Base-by-base conservation (phyloP, 495 filamentous ascomycete species). In the Annulohypoxylon stygium region DNA sequence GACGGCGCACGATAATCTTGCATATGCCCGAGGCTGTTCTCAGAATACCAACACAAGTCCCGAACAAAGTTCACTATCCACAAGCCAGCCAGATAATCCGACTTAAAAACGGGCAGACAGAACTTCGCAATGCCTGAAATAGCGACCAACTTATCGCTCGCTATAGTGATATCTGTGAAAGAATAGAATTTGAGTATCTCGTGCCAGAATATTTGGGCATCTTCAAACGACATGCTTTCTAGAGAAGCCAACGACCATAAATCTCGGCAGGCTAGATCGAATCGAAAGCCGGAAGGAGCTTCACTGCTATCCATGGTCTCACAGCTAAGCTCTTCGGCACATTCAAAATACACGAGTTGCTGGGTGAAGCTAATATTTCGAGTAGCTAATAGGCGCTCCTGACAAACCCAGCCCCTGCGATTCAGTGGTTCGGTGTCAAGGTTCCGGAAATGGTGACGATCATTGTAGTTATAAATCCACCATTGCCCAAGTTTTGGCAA, bases 21-120 rank as follows among this genome's bases (percentile, higher is more conserved):
- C 11, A 34, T 11, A 18, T 18, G 43, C 48, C 18, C 3, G 34
- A 34, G n/a, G 7, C 11, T 8, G 9, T 20, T 6, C 25, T n/a
- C 0, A 23, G 9, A 18, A 61, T 18, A 9, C 59, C 59, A 61
- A 10, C 39, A 48, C 9, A 61, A 36, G 10, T 36, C 23, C 16
- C 20, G 39, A 47, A 6, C 2, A 2, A 61, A 23, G 16, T 30
- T 48, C 1, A 26, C 33, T 36, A 14, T 48, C 59, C 59, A 61
- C n/a, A 61, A 48, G 41, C 59, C 59, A 61, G 59, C 59, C 41
- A 61, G 18, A 48, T 61, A 61, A 10, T 61, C 59, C n/a, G 59
- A 33, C 5, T 25, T 4, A 48, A 61, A 34, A 11, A n/a, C 25
- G 16, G 23, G 26, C 25, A 48, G 41, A 45, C 41, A 61, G 39